phyloP scores from a whole-genome alignment of 2,329 filamentous ascomycete species.

The Arthroderma sp. region DNA sequence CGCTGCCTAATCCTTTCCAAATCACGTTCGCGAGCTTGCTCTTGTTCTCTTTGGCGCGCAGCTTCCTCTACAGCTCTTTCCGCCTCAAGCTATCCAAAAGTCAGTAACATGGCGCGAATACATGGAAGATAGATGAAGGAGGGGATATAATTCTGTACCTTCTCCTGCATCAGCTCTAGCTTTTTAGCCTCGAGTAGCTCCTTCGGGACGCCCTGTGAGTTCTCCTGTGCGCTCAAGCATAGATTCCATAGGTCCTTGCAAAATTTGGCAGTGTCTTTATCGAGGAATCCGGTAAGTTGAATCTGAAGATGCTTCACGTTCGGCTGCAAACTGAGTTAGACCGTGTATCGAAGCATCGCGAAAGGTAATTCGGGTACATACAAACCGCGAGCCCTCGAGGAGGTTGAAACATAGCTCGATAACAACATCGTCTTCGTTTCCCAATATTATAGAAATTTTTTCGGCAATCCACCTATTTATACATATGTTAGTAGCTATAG shows the following conservation, averaged over 20 bases:
- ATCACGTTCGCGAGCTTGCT: conserved; percentile 58
- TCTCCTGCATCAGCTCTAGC: conserved; percentile 83
- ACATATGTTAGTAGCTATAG: conserved; percentile 7
- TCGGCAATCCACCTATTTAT: conserved; percentile 73
- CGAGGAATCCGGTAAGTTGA: conserved; percentile 84
- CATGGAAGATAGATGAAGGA: background rate
- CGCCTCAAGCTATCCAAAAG: conserved; percentile 55
- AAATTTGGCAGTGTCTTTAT: conserved; percentile 77
- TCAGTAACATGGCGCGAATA: background rate
- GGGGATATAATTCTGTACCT: conserved; percentile 42
- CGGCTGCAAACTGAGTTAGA: conserved; percentile 45
- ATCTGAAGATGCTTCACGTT: conserved; percentile 94
- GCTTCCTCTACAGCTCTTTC: conserved; percentile 68
- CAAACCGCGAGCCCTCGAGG: conserved; percentile 61
- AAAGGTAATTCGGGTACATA: conserved; percentile 35
- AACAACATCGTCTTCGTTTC: conserved; percentile 90
- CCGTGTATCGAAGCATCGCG: conserved; percentile 6
- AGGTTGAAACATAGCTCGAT: conserved; percentile 67
- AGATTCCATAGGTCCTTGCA: conserved; percentile 91
- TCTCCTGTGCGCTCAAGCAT: conserved; percentile 77
- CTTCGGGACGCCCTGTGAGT: conserved; percentile 81
- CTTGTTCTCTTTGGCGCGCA: conserved; percentile 56
- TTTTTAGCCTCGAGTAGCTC: conserved; percentile 95
- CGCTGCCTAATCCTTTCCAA: conserved; percentile 52
- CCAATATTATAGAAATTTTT: conserved; percentile 73